Evolutionary conservation across 768 basidiomycete species (phyloP), one percentile per base, ranked within the genome.

Genomic region (Suillus lakei): DNA sequence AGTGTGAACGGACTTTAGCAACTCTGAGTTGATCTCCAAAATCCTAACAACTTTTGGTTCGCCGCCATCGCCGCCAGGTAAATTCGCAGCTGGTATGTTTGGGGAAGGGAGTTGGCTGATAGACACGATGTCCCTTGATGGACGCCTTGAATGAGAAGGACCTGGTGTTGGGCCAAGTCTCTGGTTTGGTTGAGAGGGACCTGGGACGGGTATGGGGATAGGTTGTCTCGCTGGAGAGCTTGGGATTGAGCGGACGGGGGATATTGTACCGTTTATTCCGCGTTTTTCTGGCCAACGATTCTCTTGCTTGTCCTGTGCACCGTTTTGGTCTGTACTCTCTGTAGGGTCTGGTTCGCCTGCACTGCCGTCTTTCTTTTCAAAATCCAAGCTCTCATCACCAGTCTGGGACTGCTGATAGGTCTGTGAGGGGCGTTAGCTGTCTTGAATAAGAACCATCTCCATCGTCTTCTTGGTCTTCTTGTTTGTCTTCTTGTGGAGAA

Each of bases 381-480:
- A 30, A 36, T 75, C 74, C 53, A 64, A 38, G 16, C 61, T 28
- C 36, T 86, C 86, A 55, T 87, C 86, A 28, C 81, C 79, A 70
- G n/a, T 87, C 86, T 46, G 88, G 86, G 0, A 88, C 83, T 1
- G 90, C 88, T 9, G 91, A 91, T 30, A 92, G 85, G 67, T 92
- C 91, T 68, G 89, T 92, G 72, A 93, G 85, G 4, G 91, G 91
- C 0, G 91, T 91, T 26, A 89, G 89, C 64, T 82, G 82, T 36
- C 87, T 81, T 63, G 89, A 90, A 16, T 75, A 71, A 69, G 66
- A 75, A 78, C 74, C 69, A 76, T 83, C 74, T 74, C 79, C 65
- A 71, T 80, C 76, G 46, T 80, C 78, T 67, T 79, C 78, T 10
- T 70, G 71, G 63, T 79, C 76, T 64, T 66, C 66, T 34, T 43